Base-by-base conservation (phyloP, 352 stramenopile species). In the Phytopythium montanum region DNA sequence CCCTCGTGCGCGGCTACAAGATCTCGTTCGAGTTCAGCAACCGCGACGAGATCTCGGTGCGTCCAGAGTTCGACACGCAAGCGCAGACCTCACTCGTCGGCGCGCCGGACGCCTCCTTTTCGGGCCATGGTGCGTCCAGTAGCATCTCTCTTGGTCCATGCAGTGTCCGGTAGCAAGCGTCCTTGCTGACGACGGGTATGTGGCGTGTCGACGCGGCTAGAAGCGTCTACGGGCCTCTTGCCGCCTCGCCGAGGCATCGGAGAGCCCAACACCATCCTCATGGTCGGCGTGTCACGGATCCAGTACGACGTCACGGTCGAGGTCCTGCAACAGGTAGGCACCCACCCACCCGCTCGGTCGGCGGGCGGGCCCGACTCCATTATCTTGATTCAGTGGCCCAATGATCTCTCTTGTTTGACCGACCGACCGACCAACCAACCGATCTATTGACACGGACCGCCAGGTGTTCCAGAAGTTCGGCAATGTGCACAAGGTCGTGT, bases 381-480 rank as follows among this genome's bases (percentile, higher is more conserved):
- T n/a, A n/a, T n/a, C n/a, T n/a, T n/a, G n/a, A n/a, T n/a, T n/a
- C n/a, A n/a, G n/a, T n/a, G n/a, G n/a, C n/a, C n/a, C n/a, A n/a
- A n/a, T n/a, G n/a, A n/a, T n/a, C n/a, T n/a, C n/a, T n/a, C n/a
- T n/a, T n/a, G 39, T 5, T 61, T 28, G 12, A 62, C 53, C 5
- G 21, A 42, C 36, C 36, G 36, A 21, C 31, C 26, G 3, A 59
- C n/a, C n/a, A n/a, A n/a, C n/a, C n/a, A n/a, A n/a, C n/a, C n/a
- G n/a, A n/a, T n/a, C n/a, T n/a, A n/a, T n/a, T n/a, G n/a, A n/a
- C n/a, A n/a, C 29, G 29, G 29, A 34, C 29, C 9, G 29, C 26
- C 50, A 82, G 72, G 78, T 88, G 54, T 94, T 94, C 48, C 78
- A 89, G 41, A 91, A 91, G 69, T 94, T 92, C 70, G 85, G 85